A percentile compares a stretch with the other conserved stretches of the same genome.
Conservation (phyloP, 176 grass and related monocot genomes). For the Musa acuminata region DNA sequence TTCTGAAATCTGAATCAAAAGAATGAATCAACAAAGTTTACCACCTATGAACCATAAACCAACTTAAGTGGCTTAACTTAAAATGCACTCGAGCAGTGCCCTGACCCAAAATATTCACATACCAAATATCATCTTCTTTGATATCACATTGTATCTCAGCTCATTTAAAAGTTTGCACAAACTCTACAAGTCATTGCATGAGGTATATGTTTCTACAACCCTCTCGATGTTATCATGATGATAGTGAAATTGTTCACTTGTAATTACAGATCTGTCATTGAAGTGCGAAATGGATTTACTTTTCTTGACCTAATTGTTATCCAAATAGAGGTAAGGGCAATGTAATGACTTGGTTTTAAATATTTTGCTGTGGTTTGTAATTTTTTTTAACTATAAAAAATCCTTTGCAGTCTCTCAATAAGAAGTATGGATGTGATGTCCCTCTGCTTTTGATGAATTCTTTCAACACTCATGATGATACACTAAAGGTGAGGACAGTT, state of each 20-base stretch:
- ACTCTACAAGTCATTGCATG: no score
- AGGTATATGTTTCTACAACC: no score
- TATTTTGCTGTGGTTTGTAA: background rate
- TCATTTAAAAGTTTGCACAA: no score
- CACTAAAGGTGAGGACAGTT: slow-evolving; percentile 39
- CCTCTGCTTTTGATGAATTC: slow-evolving; percentile 98
- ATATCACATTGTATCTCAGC: no score
- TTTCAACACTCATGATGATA: slow-evolving; percentile 95
- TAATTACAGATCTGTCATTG: slow-evolving; percentile 66
- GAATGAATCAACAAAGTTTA: no score
- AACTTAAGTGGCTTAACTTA: no score
- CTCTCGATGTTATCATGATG: background rate
- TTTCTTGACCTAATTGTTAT: slow-evolving; percentile 93
- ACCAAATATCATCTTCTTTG: no score
- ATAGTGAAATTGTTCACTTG: no score
- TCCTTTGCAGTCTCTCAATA: slow-evolving; percentile 61
- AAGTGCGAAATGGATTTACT: slow-evolving; percentile 84
- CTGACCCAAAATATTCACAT: no score
- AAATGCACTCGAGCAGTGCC: no score
- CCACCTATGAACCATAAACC: no score
- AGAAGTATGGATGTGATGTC: slow-evolving; percentile 86
- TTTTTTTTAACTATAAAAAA: background rate
- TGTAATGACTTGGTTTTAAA: background rate
- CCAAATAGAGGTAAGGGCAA: slow-evolving; percentile 62
- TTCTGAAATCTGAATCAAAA: no score